phyloP scores from a whole-genome alignment of 2,329 filamentous ascomycete genomes.

The Teratosphaeriaceae sp. region DNA sequence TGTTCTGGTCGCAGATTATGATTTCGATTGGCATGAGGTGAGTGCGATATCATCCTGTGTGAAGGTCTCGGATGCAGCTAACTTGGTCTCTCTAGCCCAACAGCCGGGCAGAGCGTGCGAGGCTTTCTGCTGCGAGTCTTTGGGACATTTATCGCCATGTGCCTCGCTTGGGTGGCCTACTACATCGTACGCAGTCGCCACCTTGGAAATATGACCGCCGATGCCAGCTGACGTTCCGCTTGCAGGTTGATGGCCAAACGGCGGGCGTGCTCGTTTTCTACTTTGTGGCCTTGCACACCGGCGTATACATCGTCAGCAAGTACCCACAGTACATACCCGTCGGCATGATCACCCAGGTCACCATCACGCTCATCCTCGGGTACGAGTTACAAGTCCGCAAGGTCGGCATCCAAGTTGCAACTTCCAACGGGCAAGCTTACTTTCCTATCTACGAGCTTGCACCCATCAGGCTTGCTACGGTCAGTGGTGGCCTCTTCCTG shows the following conservation, averaged over 20 bases:
- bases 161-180: constrained; percentile 59
- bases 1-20: constrained; percentile 76
- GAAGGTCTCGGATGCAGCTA: not conserved
- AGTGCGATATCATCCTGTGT: constrained; percentile 6
- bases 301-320: constrained; percentile 63
- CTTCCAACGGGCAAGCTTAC: constrained; percentile 57
- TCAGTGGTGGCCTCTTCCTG: constrained; percentile 59
- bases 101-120: constrained; percentile 63
- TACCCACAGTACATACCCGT: constrained; percentile 54
- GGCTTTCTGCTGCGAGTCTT: constrained; percentile 59
- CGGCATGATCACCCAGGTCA: constrained; percentile 56
- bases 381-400: constrained; percentile 68
- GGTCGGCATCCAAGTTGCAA: constrained; percentile 51
- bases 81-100: constrained; percentile 36
- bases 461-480: constrained; percentile 63
- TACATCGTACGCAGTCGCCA: constrained; percentile 51
- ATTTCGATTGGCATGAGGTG: constrained; percentile 56
- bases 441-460: constrained; percentile 65
- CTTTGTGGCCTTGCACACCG: constrained; percentile 59
- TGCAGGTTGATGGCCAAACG: constrained; percentile 42
- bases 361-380: constrained; percentile 40
- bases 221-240: too few species aligned
- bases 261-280: constrained; percentile 62
- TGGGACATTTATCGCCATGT: constrained; percentile 60
- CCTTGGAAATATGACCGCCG: too few species aligned